Evolutionary conservation across 192 early-diverging fungal species (phyloP).

Genomic region (Backusella tuberculispora): DNA sequence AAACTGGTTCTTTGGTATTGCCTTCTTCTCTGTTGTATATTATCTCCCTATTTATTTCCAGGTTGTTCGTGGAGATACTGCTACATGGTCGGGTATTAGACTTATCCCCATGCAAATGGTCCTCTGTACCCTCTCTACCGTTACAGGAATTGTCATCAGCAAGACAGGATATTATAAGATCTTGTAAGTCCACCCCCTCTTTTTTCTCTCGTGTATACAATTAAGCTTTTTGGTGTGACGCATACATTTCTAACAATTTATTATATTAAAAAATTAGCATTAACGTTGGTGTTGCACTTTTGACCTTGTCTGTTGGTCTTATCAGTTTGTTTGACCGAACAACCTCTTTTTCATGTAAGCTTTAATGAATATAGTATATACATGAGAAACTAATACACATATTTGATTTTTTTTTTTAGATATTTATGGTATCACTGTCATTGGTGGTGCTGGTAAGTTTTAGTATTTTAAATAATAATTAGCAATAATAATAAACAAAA

Average conservation of each 20-base stretch:
- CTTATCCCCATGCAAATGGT: constrained; percentile 45
- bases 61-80: constrained; percentile 69
- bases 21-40: constrained; percentile 41
- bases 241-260: neutral
- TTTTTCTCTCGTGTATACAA: neutral
- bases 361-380: neutral
- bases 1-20: constrained; percentile 45
- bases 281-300: constrained; percentile 60
- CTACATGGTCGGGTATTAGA: constrained; percentile 47
- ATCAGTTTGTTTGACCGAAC: constrained; percentile 58
- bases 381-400: neutral
- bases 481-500: neutral
- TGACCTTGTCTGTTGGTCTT: constrained; percentile 67
- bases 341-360: constrained; percentile 27
- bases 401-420: constrained; percentile 2
- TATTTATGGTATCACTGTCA: constrained; percentile 33
- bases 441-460: constrained; percentile 28
- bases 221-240: neutral
- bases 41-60: constrained; percentile 45
- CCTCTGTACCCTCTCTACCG: constrained; percentile 22
- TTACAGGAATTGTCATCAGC: constrained; percentile 33
- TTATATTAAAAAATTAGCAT: constrained; percentile 28
- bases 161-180: constrained; percentile 27
- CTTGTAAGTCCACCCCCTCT: constrained; percentile 16
- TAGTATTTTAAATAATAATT: neutral